phyloP scores from a whole-genome alignment of 345 rosid genomes.

The Kandelia obovata region DNA sequence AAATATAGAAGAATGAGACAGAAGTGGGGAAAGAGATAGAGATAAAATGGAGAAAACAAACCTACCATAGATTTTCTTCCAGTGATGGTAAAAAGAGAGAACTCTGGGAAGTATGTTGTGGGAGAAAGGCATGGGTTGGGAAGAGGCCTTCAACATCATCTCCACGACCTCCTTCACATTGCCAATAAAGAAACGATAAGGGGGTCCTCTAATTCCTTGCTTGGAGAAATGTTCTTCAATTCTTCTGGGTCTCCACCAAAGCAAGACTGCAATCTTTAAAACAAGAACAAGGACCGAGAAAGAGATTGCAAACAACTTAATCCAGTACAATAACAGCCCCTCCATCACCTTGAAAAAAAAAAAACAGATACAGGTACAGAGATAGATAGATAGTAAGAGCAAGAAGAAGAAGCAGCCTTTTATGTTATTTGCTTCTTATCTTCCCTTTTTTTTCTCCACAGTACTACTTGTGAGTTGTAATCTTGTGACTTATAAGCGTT shows the following conservation, averaged over 20 bases:
- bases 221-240: slow-evolving; percentile 85
- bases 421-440: background rate
- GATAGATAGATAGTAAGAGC: background rate
- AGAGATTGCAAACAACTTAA: slow-evolving; percentile 44
- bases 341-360: slow-evolving; percentile 15
- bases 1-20: background rate
- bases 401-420: background rate
- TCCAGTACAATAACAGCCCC: slow-evolving; percentile 22
- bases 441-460: background rate
- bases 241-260: slow-evolving; percentile 96
- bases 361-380: slow-evolving; percentile 5
- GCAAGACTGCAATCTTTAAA: slow-evolving; percentile 46
- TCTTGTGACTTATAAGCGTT: too few relatives aligned
- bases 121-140: slow-evolving; percentile 95
- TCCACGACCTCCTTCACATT: slow-evolving; percentile 86
- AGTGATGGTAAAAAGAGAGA: slow-evolving; percentile 88
- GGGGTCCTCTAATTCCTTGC: slow-evolving; percentile 98
- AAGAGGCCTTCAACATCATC: slow-evolving; percentile 87
- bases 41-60: background rate
- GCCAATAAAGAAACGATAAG: slow-evolving; percentile 90
- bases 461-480: slow-evolving; percentile 18
- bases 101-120: slow-evolving; percentile 97
- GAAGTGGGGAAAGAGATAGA: slow-evolving; percentile 1
- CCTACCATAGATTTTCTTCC: slow-evolving; percentile 93
- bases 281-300: slow-evolving; percentile 31